Percentiles rank a stretch among this genome's conserved stretches.
These are phyloP conservation scores for Coemansia sp. DNA, from an alignment of 192 early-diverging fungal genomes.

Conservation along the genomic window DNA sequence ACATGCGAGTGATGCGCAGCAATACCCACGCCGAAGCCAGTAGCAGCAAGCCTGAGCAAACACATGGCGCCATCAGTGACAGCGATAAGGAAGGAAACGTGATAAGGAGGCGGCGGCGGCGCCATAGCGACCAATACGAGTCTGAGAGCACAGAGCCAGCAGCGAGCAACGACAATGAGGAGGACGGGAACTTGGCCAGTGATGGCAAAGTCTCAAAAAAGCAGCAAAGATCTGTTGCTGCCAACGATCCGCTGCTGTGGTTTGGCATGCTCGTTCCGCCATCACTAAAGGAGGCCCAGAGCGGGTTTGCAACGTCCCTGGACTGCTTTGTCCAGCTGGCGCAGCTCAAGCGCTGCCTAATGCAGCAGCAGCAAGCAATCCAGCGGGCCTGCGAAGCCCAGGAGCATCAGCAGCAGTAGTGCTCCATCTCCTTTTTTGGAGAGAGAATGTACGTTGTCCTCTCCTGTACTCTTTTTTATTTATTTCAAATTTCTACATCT, in stretches of 20 bases:
- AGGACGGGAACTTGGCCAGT: neutral
- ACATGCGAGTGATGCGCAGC: neutral
- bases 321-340: constrained; percentile 32
- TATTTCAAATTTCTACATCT: neutral
- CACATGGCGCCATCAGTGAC: no score
- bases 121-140: neutral
- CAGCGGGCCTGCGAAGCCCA: neutral
- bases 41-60: no score
- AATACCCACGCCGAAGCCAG: neutral
- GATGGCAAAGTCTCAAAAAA: neutral
- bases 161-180: neutral
- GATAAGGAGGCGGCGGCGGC: constrained; percentile 1
- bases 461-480: neutral
- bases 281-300: constrained; percentile 38
- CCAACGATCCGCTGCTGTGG: constrained; percentile 48
- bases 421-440: no score
- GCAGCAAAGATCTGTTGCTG: neutral
- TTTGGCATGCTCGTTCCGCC: constrained; percentile 57
- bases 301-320: constrained; percentile 33
- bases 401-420: neutral
- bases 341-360: constrained; percentile 20
- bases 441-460: no score
- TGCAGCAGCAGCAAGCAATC: neutral
- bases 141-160: neutral
- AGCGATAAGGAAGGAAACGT: neutral